Conservation (phyloP, 2,329 filamentous ascomycete species). For the Calonectria hawksworthii region DNA sequence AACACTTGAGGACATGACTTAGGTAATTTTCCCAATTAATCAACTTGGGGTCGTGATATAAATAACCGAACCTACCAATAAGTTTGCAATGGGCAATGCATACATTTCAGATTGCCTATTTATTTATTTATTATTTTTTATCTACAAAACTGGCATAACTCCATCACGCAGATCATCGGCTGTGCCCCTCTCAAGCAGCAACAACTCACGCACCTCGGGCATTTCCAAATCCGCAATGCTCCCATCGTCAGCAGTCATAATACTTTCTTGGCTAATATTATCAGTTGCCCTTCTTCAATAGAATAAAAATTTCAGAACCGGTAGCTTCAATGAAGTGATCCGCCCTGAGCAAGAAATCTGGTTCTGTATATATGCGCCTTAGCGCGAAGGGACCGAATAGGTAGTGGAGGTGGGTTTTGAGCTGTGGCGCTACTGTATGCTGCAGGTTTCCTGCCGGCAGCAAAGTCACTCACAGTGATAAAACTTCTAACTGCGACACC, state of each 20-base stretch:
- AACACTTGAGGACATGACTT: neutral
- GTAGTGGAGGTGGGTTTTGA: neutral
- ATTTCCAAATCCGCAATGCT: neutral
- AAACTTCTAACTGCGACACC: neutral
- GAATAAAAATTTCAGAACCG: neutral
- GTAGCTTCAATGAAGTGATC: neutral
- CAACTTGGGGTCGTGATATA: neutral
- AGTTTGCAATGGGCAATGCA: neutral
- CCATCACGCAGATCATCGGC: neutral
- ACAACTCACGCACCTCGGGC: neutral
- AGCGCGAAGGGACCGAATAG: neutral
- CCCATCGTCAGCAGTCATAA: neutral
- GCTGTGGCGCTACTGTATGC: neutral
- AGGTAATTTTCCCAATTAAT: neutral
- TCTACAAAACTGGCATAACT: neutral
- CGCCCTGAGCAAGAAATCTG: neutral
- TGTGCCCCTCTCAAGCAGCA: neutral
- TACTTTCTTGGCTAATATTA: fast-evolving
- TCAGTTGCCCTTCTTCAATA: neutral
- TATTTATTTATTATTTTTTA: neutral
- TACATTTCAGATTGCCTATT: neutral
- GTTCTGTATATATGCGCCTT: neutral
- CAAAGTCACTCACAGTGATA: neutral
- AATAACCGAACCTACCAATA: neutral
- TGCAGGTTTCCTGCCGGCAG: neutral